phyloP scores from a whole-genome alignment of 2,329 filamentous ascomycete species.

The Blastomyces percursus region DNA sequence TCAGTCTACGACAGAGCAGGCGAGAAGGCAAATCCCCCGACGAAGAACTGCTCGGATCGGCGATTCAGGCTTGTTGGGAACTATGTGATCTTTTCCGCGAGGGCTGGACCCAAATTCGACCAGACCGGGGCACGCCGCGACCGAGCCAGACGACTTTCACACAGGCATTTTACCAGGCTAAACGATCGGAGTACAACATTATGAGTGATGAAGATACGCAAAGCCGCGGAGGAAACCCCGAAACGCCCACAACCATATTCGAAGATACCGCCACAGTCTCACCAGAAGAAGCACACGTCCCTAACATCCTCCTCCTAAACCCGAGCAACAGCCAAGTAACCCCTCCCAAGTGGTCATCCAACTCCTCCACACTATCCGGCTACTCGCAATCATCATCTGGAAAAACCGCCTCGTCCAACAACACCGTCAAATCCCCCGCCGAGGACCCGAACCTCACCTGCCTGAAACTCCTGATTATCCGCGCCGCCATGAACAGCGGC shows the following conservation, averaged over 20 bases:
- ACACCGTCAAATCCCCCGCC: conserved; percentile 32
- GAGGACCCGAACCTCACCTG: conserved; percentile 70
- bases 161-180: conserved; percentile 42
- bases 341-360: conserved; percentile 58
- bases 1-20: conserved; percentile 73
- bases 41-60: conserved; percentile 74
- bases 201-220: conserved; percentile 20
- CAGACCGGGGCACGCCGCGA: conserved; percentile 73
- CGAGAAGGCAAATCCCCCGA: conserved; percentile 62
- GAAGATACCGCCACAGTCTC: conserved; percentile 83
- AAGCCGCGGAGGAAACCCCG: conserved; percentile 42
- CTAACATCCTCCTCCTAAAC: conserved; percentile 80
- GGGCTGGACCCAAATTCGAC: conserved; percentile 79
- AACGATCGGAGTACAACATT: conserved; percentile 26
- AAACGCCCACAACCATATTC: conserved; percentile 91
- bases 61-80: conserved; percentile 90
- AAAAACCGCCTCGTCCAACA: conserved; percentile 37
- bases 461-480: conserved; percentile 68
- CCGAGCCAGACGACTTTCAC: conserved; percentile 69
- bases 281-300: conserved; percentile 65
- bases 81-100: conserved; percentile 86
- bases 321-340: conserved; percentile 48
- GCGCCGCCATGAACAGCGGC: conserved; percentile 75
- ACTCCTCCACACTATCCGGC: conserved; percentile 64
- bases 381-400: conserved; percentile 56